These are phyloP conservation scores for Cyclospora cayetanensis DNA, from an alignment of 169 alveolate species.

Conservation along the genomic window DNA sequence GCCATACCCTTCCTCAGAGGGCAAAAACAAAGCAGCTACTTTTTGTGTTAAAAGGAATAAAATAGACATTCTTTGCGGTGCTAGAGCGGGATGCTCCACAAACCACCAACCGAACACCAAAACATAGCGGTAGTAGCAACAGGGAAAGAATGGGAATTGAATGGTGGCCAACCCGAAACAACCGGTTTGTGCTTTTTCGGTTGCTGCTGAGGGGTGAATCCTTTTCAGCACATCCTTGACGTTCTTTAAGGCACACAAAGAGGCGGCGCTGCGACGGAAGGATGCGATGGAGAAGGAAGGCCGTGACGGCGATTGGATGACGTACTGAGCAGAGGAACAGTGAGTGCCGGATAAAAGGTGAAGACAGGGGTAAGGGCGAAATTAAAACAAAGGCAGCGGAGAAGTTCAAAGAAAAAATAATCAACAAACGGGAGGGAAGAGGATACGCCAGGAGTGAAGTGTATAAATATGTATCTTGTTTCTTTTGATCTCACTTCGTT, in stretches of 20 bases:
- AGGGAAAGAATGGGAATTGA: not conserved
- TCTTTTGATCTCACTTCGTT: slow-evolving; percentile 24
- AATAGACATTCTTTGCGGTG: not conserved
- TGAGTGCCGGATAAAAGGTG: not conserved
- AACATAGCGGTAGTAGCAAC: not conserved
- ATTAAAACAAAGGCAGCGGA: not conserved
- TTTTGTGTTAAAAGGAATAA: not conserved
- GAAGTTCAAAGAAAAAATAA: not conserved
- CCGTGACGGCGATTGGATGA: not conserved
- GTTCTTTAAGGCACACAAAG: not conserved
- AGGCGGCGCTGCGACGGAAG: not conserved
- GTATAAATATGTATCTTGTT: not conserved
- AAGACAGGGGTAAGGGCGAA: not conserved
- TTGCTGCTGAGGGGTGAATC: slow-evolving; percentile 20
- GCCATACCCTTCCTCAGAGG: not conserved
- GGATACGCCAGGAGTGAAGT: not conserved
- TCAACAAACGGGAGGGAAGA: not conserved
- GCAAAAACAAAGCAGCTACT: not conserved
- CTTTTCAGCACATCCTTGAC: not conserved
- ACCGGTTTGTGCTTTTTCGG: slow-evolving; percentile 61
- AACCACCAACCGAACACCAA: not conserved
- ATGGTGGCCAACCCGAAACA: slow-evolving; percentile 39
- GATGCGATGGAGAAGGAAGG: not conserved
- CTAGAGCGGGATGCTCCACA: not conserved
- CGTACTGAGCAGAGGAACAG: not conserved